phyloP scores from a whole-genome alignment of 768 basidiomycete species.

The Mycena kentingensis region DNA sequence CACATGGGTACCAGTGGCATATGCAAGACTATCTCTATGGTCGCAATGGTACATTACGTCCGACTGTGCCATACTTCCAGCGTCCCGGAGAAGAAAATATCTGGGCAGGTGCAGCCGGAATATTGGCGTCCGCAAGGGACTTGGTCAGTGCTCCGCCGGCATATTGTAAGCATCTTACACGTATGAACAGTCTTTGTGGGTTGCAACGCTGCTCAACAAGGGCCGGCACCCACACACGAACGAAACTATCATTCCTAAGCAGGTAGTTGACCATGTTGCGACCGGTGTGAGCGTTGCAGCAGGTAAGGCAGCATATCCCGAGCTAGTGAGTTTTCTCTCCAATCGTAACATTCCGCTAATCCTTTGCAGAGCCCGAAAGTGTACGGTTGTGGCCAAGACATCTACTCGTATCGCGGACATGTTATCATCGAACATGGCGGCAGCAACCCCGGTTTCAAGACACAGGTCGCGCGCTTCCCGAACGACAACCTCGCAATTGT shows the following conservation, averaged over 20 bases:
- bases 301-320: slow-evolving; percentile 39
- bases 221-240: slow-evolving; percentile 42
- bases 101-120: slow-evolving; percentile 46
- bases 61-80: slow-evolving; percentile 42
- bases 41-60: slow-evolving; percentile 34
- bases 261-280: slow-evolving; percentile 39
- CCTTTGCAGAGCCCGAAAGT: slow-evolving; percentile 36
- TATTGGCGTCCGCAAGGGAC: slow-evolving; percentile 43
- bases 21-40: slow-evolving; percentile 33
- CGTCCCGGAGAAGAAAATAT: slow-evolving; percentile 41
- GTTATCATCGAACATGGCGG: slow-evolving; percentile 49
- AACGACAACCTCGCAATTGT: slow-evolving; percentile 41
- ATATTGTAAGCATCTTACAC: background rate
- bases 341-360: background rate
- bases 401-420: slow-evolving; percentile 42
- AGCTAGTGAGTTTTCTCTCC: slow-evolving; percentile 30
- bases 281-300: slow-evolving; percentile 36
- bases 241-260: slow-evolving; percentile 37
- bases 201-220: slow-evolving; percentile 42
- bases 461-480: slow-evolving; percentile 21
- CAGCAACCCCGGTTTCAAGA: slow-evolving; percentile 40
- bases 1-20: slow-evolving; percentile 39
- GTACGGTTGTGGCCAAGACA: slow-evolving; percentile 43
- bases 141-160: slow-evolving; percentile 33
- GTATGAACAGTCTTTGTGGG: slow-evolving; percentile 32